Percentiles rank a stretch among this genome's conserved stretches.
Evolutionary conservation across 1,284 basidiomycete genomes (phyloP).

Genomic region (Athelia psychrophila): DNA sequence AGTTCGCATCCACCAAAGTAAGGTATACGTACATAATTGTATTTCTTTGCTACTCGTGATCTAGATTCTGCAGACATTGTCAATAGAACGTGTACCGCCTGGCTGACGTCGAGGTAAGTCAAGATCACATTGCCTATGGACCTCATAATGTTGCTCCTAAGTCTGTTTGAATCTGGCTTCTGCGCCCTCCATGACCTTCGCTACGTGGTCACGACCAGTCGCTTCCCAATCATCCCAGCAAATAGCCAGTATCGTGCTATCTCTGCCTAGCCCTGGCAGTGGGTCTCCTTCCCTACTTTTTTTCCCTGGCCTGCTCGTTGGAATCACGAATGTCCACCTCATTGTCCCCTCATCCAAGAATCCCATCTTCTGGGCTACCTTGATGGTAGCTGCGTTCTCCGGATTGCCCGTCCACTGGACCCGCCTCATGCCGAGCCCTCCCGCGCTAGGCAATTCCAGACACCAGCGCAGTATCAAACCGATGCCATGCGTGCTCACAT

Average conservation of each 20-base stretch:
- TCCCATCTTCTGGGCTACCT: constrained; percentile 55
- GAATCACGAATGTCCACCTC: constrained; percentile 48
- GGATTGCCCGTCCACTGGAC: constrained; percentile 56
- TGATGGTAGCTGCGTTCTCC: constrained; percentile 44
- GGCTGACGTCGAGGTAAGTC: too few relatives aligned
- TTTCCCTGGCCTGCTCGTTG: constrained; percentile 30
- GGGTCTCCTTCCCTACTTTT: constrained; percentile 26
- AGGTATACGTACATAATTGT: constrained; percentile 18
- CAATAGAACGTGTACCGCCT: too few relatives aligned
- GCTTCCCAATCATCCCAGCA: constrained; percentile 51
- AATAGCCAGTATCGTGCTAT: constrained; percentile 35
- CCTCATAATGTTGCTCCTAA: too few relatives aligned
- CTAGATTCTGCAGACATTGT: too few relatives aligned
- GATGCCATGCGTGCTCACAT: constrained; percentile 44
- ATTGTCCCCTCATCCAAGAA: constrained; percentile 52
- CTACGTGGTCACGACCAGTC: constrained; percentile 10
- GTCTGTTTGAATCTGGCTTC: too few relatives aligned
- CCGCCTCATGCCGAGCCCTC: constrained; percentile 57
- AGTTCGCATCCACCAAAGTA: constrained; percentile 41
- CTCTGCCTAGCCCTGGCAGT: constrained; percentile 29
- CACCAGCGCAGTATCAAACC: constrained; percentile 46
- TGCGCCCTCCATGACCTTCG: neutral
- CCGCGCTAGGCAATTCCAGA: constrained; percentile 49
- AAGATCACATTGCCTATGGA: too few relatives aligned
- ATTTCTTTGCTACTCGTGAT: too few relatives aligned